Conservation (phyloP, 2,329 filamentous ascomycete genomes). For the Cercospora beticola region DNA sequence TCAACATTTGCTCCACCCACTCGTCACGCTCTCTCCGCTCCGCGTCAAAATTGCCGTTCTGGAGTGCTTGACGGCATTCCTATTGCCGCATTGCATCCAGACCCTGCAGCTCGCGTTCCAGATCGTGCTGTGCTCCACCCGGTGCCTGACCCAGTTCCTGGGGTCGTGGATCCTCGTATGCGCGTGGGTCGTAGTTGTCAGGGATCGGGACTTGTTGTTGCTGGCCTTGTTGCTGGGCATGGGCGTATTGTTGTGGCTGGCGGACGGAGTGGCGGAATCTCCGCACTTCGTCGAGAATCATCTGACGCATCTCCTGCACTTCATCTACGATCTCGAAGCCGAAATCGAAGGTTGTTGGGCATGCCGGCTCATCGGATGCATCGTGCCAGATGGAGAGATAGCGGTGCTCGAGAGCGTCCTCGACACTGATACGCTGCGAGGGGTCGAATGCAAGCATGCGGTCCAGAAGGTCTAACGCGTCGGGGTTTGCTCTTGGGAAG, state of each 20-base stretch:
- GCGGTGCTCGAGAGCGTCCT: conserved; percentile 91
- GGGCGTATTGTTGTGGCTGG: conserved; percentile 48
- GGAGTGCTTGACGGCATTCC: conserved; percentile 10
- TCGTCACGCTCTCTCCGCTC: background rate
- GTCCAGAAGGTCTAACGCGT: conserved; percentile 91
- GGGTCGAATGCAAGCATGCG: conserved; percentile 98
- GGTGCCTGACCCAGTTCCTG: conserved; percentile 45
- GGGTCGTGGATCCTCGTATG: conserved; percentile 62
- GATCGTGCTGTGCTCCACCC: conserved; percentile 62
- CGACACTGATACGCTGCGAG: conserved; percentile 86
- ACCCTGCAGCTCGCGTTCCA: conserved; percentile 72
- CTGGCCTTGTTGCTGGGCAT: conserved; percentile 40
- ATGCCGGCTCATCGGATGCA: conserved; percentile 89
- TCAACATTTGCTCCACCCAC: background rate
- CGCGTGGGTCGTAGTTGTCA: conserved; percentile 57
- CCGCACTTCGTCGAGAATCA: conserved; percentile 94
- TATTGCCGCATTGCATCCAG: conserved; percentile 31
- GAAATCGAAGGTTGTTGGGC: conserved; percentile 94
- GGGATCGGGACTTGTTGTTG: conserved; percentile 60
- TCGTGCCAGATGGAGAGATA: conserved; percentile 99
- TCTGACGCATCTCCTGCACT: conserved; percentile 88
- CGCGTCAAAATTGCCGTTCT: background rate
- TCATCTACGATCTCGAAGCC: conserved; percentile 98
- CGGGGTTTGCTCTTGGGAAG: conserved; percentile 92
- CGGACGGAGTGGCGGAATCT: conserved; percentile 65